Base-by-base conservation (phyloP, 1,139 yeast genomes). In the Diutina ranongensis region DNA sequence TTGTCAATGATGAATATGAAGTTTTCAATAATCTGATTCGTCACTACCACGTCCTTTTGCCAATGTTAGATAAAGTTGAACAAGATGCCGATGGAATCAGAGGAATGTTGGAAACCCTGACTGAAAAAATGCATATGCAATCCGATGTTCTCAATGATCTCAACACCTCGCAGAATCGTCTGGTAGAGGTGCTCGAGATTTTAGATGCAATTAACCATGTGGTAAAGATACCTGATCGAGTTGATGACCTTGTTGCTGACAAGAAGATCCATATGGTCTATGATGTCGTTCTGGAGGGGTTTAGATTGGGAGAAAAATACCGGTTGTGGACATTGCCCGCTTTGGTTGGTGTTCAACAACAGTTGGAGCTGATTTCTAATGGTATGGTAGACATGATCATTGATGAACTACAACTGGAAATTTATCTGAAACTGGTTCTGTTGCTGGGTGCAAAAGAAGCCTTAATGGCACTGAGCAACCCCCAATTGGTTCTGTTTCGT, bases 1-100 rank as follows among this genome's bases (percentile, higher is more conserved):
- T 89, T 3, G 97, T 88, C 21, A 82, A 80, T 53, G 85, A 84
- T 47, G 83, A 89, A 57, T 84, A 83, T 59, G 94, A 86, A 58
- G 80, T 86, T 2, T 89, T 89, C 64, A 88, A 86, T 59, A 80
- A 80, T 51, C 80, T 88, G 50, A 55, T 60, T 28, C 62, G 63
- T 8, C 58, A 59, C 50, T 60, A 57, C 49, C 63, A 59, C 45
- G 51, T 52, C 47, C 49, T 54, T 19, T 73, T 81, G 8, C 69
- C 74, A 44, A 67, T 79, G 1, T 65, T 85, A 27, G 63, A 72
- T 20, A 71, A 76, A 32, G 76, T 86, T 3, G 85, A 82, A 53
- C 59, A 67, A 8, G 76, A 75, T 34, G 67, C 83, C 16, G 57
- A 63, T 21, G 67, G 63, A 44, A 74, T 84, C 38, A 71, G 72